A percentile compares a stretch with the other conserved stretches of the same genome.
phyloP scores from a whole-genome alignment of 768 basidiomycete genomes.

The Galerina marginata region DNA sequence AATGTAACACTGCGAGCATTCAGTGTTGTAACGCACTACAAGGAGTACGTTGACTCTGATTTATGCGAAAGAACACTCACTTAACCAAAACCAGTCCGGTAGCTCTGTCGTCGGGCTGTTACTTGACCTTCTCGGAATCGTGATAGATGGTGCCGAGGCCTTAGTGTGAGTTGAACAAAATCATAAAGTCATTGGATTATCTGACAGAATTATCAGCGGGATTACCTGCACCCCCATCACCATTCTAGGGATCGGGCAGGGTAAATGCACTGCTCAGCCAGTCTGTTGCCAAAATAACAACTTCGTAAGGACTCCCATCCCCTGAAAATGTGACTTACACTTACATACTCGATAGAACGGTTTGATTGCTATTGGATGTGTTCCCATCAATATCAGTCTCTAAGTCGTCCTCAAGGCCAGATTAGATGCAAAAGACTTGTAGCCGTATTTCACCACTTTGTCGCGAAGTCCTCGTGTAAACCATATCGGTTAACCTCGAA shows the following conservation, averaged over 20 bases:
- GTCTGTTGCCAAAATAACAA: conserved; percentile 33
- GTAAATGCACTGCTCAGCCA: conserved; percentile 26
- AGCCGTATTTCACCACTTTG: too few species aligned
- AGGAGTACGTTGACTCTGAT: conserved; percentile 7
- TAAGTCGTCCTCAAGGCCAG: conserved; percentile 5
- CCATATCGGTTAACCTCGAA: too few species aligned
- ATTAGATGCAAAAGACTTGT: too few species aligned
- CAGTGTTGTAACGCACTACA: conserved; percentile 28
- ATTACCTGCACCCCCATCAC: conserved; percentile 26
- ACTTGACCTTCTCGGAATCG: conserved; percentile 18
- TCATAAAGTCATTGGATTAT: not conserved
- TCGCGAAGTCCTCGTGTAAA: too few species aligned
- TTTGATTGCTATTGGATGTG: conserved; percentile 33
- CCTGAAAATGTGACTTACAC: too few species aligned
- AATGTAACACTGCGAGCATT: conserved; percentile 25
- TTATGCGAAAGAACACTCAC: not conserved
- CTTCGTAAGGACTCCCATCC: conserved; percentile 24
- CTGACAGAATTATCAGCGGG: conserved; percentile 5
- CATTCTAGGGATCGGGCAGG: conserved; percentile 23
- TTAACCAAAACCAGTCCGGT: not conserved
- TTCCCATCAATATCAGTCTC: conserved; percentile 32
- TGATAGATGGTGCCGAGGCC: conserved; percentile 20
- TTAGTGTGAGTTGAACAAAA: conserved; percentile 17
- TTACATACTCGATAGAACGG: conserved; percentile 20
- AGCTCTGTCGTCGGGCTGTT: conserved; percentile 14